Evolutionary conservation across 176 grass and related monocot species (phyloP), one percentile per base, ranked within the genome.

Genomic region (Dendrocalamus sinicus): DNA sequence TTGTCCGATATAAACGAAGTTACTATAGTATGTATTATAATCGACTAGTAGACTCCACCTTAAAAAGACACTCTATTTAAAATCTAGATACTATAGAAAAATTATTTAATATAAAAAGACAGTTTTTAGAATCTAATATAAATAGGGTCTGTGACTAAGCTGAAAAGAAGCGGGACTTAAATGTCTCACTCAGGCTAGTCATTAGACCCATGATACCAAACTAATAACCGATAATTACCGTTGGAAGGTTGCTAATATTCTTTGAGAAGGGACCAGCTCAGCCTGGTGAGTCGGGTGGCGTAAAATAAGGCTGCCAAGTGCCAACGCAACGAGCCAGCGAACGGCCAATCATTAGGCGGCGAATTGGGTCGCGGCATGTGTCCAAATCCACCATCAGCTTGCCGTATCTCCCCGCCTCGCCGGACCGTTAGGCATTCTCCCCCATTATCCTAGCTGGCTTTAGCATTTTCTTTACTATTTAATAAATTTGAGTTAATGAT

Each of bases 131-230:
- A 35, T 35, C 0, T 4, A 35, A 35, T 35, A 35, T 35, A n/a
- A n/a, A n/a, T n/a, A n/a, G n/a, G n/a, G n/a, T 3, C 32, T 4
- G 3, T 35, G 32, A 35, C 32, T 35, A 35, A 39, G 37, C 37
- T 39, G 37, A 39, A 39, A 39, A 39, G 32, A 39, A 39, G 2
- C 0, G 4, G 4, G 4, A 0, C 37, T 39, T 39, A 39, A 14
- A 11, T 41, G 70, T 67, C 47, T 70, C 78, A 55, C 66, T 17
- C 59, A 6, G 37, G 12, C 0, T 70, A 87, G 81, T 87, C 60
- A 87, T 87, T 46, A 67, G 60, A 9, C 37, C 70, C 70, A 87
- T 68, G 85, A 58, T 81, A 72, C 85, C 68, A 45, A 55, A 11
- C 47, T 4, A 44, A 17, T 5, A 8, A 50, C 50, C 73, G 75